Conservation (phyloP, 148 eudicot species). For the Beta vulgaris region DNA sequence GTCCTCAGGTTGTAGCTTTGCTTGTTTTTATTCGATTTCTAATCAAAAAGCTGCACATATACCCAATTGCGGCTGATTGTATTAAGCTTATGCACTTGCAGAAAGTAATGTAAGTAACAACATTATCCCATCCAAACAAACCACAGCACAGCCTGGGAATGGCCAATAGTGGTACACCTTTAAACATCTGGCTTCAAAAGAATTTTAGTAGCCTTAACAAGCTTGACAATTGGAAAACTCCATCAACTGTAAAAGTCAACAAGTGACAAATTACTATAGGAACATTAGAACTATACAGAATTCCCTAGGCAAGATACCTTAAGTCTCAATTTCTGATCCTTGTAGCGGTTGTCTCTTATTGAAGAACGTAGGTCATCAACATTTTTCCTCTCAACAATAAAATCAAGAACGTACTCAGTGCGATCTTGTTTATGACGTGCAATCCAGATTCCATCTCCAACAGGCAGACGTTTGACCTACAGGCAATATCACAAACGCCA, state of each 20-base stretch:
- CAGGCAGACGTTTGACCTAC: conserved; percentile 76
- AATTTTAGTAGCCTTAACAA: neutral
- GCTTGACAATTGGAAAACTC: neutral
- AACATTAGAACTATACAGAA: neutral
- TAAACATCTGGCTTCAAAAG: neutral
- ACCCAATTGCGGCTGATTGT: neutral
- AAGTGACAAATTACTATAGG: neutral
- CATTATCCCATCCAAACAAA: neutral
- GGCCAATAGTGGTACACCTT: neutral
- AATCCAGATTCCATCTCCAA: conserved; percentile 94
- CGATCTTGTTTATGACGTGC: conserved; percentile 68
- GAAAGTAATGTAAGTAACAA: neutral
- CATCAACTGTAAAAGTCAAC: neutral
- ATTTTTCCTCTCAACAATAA: conserved; percentile 89
- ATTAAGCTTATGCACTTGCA: neutral
- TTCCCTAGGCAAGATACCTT: conserved; percentile 45
- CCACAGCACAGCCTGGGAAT: neutral
- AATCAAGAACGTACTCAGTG: conserved; percentile 86
- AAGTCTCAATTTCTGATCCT: conserved; percentile 89
- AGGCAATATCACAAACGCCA: conserved; percentile 2
- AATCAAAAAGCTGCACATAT: neutral
- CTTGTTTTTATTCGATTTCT: neutral
- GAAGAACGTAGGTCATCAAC: conserved; percentile 79
- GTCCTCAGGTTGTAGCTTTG: neutral
- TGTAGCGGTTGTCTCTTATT: conserved; percentile 84